Evolutionary conservation across 2,329 filamentous ascomycete genomes (phyloP).

Genomic region (Achaetomium macrosporum): DNA sequence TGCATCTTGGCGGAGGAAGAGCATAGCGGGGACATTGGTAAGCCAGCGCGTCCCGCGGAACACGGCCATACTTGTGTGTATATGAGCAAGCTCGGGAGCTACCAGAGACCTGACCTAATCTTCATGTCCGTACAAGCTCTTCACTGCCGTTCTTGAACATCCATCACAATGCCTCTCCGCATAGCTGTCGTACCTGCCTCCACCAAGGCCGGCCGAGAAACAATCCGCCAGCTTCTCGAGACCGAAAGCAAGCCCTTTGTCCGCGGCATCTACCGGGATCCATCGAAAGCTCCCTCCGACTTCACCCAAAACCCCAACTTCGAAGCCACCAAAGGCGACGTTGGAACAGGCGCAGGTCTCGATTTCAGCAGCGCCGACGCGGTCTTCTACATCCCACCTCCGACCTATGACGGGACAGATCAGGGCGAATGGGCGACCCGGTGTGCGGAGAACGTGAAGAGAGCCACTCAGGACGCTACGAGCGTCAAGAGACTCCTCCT

Average conservation of each 20-base stretch:
- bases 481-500: neutral
- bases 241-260: neutral
- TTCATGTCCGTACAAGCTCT: neutral
- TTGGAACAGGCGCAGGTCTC: neutral
- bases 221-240: neutral
- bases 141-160: neutral
- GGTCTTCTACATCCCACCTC: slow-evolving; percentile 6
- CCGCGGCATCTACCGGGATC: slow-evolving; percentile 2
- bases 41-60: neutral
- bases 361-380: neutral
- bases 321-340: neutral
- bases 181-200: slow-evolving; percentile 3
- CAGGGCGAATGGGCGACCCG: slow-evolving; percentile 1
- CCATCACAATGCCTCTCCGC: neutral
- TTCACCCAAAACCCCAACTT: slow-evolving; percentile 1
- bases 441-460: neutral
- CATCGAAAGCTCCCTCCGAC: neutral
- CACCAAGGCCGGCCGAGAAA: slow-evolving; percentile 5
- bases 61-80: neutral
- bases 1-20: neutral
- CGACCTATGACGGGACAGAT: slow-evolving; percentile 2
- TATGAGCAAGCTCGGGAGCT: neutral
- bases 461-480: neutral
- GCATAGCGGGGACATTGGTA: neutral
- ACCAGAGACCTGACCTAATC: neutral